Evolutionary conservation across 345 rosid genomes (phyloP).

Genomic region (Citrus hindsii): DNA sequence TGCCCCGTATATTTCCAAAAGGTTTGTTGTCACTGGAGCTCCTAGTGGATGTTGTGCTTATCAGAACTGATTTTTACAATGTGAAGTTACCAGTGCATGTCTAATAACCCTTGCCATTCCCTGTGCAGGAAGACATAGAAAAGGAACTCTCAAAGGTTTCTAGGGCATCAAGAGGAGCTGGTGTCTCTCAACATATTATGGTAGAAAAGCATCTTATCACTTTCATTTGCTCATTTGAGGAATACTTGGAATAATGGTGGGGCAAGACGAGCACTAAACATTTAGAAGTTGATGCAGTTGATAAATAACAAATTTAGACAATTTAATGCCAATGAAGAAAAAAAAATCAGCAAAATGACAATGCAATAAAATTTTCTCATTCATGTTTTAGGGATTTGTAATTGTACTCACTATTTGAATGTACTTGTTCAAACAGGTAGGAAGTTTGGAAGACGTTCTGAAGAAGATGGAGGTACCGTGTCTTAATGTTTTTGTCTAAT

Average conservation of each 20-base stretch:
- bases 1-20: slow-evolving; percentile 93
- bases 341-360: background rate
- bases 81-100: background rate
- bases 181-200: slow-evolving; percentile 77
- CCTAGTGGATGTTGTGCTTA: slow-evolving; percentile 7
- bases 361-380: background rate
- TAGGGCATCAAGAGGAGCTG: slow-evolving; percentile 57
- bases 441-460: slow-evolving; percentile 87
- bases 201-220: slow-evolving; percentile 29
- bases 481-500: background rate
- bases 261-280: background rate
- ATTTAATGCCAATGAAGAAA: background rate
- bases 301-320: background rate
- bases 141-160: slow-evolving; percentile 75
- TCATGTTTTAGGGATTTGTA: background rate
- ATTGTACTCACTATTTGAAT: background rate
- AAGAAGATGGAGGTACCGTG: slow-evolving; percentile 87
- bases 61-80: background rate
- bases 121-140: slow-evolving; percentile 79
- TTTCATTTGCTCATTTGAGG: slow-evolving; percentile 4
- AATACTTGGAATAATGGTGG: background rate
- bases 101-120: slow-evolving; percentile 2
- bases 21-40: slow-evolving; percentile 40
- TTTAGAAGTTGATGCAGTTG: background rate
- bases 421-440: slow-evolving; percentile 56